phyloP scores from a whole-genome alignment of 2,329 filamentous ascomycete species.

The Fusarium mundagurra region DNA sequence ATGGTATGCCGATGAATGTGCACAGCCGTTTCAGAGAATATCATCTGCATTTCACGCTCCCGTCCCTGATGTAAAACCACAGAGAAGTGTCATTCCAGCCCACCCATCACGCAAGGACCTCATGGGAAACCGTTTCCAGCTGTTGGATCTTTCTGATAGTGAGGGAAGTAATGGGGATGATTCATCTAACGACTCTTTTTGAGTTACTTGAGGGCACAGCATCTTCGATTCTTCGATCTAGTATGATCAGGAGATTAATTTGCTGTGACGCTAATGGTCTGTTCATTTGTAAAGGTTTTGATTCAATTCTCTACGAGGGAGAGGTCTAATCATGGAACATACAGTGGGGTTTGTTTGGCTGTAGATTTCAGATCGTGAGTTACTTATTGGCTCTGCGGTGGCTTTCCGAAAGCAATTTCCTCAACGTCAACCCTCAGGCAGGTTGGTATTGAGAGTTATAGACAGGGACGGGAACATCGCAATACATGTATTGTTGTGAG shows the following conservation, averaged over 20 bases:
- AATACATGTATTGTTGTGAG: neutral
- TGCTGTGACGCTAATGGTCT: neutral
- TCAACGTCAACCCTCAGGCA: neutral
- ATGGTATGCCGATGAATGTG: conserved; percentile 79
- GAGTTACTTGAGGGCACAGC: neutral
- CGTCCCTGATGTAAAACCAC: neutral
- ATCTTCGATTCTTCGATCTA: neutral
- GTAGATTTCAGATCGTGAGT: neutral
- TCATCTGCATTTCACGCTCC: neutral
- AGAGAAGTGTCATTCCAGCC: neutral
- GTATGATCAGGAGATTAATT: neutral
- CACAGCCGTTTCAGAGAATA: conserved; percentile 58
- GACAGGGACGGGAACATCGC: neutral
- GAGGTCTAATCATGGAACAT: neutral
- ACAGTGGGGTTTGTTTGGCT: neutral
- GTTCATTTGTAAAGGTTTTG: neutral
- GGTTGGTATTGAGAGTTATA: neutral
- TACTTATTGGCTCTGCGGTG: neutral
- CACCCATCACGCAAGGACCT: conserved; percentile 41
- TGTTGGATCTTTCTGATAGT: conserved; percentile 62
- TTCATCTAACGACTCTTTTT: conserved; percentile 12
- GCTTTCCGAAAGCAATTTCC: neutral
- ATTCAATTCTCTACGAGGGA: neutral
- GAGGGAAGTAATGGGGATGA: conserved; percentile 41
- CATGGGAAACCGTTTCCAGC: conserved; percentile 68